A percentile compares a stretch with the other conserved stretches of the same genome.
Conservation (phyloP, 768 basidiomycete genomes). For the Agaricus subrufescens region DNA sequence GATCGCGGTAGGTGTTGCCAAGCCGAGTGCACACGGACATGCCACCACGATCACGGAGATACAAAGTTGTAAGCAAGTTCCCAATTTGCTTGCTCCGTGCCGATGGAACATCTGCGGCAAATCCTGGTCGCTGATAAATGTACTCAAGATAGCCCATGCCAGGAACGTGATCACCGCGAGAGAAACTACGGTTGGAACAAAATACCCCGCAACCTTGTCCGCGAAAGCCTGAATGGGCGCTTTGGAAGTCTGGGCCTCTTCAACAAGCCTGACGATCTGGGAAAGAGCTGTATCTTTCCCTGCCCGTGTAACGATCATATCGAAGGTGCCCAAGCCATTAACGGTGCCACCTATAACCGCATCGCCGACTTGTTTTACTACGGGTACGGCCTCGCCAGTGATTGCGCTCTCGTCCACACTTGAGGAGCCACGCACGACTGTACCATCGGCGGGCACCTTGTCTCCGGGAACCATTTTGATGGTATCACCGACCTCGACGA, state of each 20-base stretch:
- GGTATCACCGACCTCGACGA: conserved; percentile 90
- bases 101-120: conserved; percentile 84
- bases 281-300: conserved; percentile 95
- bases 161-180: conserved; percentile 80
- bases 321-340: conserved; percentile 95
- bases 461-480: conserved; percentile 96
- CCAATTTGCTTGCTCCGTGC: conserved; percentile 80
- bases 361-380: conserved; percentile 80
- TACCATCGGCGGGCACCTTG: conserved; percentile 94
- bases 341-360: conserved; percentile 94
- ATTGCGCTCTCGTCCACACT: conserved; percentile 94
- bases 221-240: conserved; percentile 98
- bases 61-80: conserved; percentile 93
- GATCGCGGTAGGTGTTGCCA: conserved; percentile 96
- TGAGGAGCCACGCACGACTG: conserved; percentile 80
- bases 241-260: conserved; percentile 96
- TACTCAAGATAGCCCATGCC: conserved; percentile 75
- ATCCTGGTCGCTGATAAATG: conserved; percentile 44
- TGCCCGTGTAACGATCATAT: conserved; percentile 92
- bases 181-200: conserved; percentile 87
- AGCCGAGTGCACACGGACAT: conserved; percentile 94
- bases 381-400: conserved; percentile 90
- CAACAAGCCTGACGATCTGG: conserved; percentile 95
- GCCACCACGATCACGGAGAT: conserved; percentile 98
- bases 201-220: conserved; percentile 90